Percentiles rank a stretch among this genome's conserved stretches.
Conservation (phyloP, 1,139 yeast species). For the Geotrichum armillariae region DNA sequence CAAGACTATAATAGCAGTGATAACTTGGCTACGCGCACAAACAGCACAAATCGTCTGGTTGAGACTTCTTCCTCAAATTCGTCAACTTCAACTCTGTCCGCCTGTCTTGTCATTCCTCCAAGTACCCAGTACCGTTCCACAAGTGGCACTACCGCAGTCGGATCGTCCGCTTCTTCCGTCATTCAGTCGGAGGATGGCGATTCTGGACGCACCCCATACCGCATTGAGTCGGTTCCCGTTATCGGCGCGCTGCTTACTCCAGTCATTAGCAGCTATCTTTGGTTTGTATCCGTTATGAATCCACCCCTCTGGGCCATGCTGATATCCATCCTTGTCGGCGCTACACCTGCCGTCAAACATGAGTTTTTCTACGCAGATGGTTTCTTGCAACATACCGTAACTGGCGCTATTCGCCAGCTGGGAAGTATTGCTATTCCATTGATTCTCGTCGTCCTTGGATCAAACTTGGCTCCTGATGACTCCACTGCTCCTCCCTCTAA, state of each 20-base stretch:
- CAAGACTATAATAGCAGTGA: slow-evolving; percentile 1
- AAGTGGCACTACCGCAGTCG: background rate
- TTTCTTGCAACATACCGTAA: slow-evolving; percentile 73
- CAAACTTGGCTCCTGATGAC: slow-evolving; percentile 46
- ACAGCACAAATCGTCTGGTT: background rate
- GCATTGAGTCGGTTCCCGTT: slow-evolving; percentile 8
- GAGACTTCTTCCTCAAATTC: background rate
- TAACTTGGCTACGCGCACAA: background rate
- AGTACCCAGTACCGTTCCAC: background rate
- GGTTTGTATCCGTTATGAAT: slow-evolving; percentile 64
- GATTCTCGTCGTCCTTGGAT: slow-evolving; percentile 62
- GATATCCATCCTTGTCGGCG: slow-evolving; percentile 77
- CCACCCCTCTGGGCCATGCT: slow-evolving; percentile 96
- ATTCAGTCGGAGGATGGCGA: background rate
- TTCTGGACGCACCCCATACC: background rate
- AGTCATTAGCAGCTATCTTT: too few relatives aligned
- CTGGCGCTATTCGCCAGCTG: slow-evolving; percentile 72
- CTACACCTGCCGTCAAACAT: slow-evolving; percentile 66
- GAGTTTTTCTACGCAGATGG: slow-evolving; percentile 62
- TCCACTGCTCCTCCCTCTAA: slow-evolving; percentile 47
- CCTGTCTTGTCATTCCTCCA: slow-evolving; percentile 9
- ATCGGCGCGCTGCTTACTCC: too few relatives aligned
- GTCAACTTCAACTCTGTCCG: slow-evolving; percentile 15
- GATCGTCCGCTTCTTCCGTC: background rate
- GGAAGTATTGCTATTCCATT: slow-evolving; percentile 90